Percentiles rank a stretch among this genome's conserved stretches.
Conservation (phyloP, 2,329 filamentous ascomycete genomes). For the Alternaria consortialis region DNA sequence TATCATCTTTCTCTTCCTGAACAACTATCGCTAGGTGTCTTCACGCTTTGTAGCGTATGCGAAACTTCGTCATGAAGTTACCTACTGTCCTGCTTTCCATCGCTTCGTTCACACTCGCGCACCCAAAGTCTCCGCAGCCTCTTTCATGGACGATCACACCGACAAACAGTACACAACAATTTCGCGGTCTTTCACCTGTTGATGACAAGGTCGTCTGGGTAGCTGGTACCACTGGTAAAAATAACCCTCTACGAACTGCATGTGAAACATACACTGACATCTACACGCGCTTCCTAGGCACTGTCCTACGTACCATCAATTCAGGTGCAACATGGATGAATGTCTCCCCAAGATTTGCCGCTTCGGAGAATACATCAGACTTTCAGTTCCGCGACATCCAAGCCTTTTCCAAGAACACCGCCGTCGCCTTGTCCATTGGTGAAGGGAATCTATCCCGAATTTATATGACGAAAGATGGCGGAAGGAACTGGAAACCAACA, state of each 20-base stretch:
- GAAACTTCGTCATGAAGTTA: slow-evolving; percentile 4
- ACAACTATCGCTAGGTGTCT: neutral
- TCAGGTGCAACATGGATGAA: slow-evolving; percentile 35
- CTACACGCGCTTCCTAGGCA: neutral
- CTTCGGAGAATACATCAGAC: slow-evolving; percentile 27
- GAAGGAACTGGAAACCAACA: slow-evolving; percentile 30
- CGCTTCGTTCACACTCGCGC: slow-evolving; percentile 1
- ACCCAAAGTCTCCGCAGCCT: neutral
- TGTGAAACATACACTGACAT: no score
- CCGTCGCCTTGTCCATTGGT: slow-evolving; percentile 38
- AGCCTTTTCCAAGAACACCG: slow-evolving; percentile 30
- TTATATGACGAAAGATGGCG: slow-evolving; percentile 34
- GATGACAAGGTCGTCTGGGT: slow-evolving; percentile 32
- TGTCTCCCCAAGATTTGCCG: slow-evolving; percentile 30
- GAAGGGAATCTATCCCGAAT: slow-evolving; percentile 37
- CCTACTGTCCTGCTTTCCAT: neutral
- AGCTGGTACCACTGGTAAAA: slow-evolving; percentile 31
- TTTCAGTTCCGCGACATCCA: slow-evolving; percentile 43
- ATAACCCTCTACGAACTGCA: no score
- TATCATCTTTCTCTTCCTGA: neutral
- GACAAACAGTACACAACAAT: slow-evolving; percentile 39
- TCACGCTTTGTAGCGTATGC: neutral
- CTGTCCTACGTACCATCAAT: slow-evolving; percentile 36
- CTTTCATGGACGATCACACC: slow-evolving; percentile 32
- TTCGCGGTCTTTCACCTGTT: slow-evolving; percentile 37